A percentile compares a stretch with the other conserved stretches of the same genome.
Conservation (phyloP, 768 basidiomycete species). For the Termitomyces bulborhizus region DNA sequence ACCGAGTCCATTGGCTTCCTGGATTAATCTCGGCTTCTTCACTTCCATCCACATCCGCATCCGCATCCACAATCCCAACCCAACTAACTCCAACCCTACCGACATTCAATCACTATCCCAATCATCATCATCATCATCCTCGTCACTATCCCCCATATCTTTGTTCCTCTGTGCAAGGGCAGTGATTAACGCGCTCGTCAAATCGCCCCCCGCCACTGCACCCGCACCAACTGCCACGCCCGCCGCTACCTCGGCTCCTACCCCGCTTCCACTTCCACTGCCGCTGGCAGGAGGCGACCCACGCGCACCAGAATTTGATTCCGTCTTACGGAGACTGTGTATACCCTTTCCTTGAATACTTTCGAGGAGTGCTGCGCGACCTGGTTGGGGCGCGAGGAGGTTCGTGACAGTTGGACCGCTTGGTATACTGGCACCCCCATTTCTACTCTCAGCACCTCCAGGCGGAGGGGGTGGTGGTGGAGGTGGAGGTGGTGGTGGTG, state of each 20-base stretch:
- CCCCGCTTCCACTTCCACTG: conserved; percentile 22
- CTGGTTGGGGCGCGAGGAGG: conserved; percentile 50
- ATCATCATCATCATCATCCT: conserved; percentile 44
- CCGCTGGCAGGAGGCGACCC: conserved; percentile 3
- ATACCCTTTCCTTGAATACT: conserved; percentile 12
- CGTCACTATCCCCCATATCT: conserved; percentile 27
- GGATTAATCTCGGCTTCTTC: no score
- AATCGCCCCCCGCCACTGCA: conserved; percentile 54
- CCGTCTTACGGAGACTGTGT: conserved; percentile 8
- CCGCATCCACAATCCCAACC: no score
- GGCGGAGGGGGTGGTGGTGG: conserved; percentile 26
- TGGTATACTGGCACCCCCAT: not conserved
- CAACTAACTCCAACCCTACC: no score
- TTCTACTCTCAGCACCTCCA: conserved; percentile 15
- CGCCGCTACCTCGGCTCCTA: conserved; percentile 34
- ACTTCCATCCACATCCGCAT: no score
- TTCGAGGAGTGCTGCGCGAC: conserved; percentile 28
- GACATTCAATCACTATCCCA: conserved; percentile 38
- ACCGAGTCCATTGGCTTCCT: no score
- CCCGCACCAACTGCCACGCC: conserved; percentile 27
- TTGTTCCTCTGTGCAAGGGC: conserved; percentile 81
- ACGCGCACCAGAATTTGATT: not conserved
- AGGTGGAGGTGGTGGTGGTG: conserved; percentile 34
- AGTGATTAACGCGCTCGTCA: conserved; percentile 70
- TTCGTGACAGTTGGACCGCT: conserved; percentile 19